phyloP scores from a whole-genome alignment of 495 filamentous ascomycete genomes.

The Pyrenula massariospora region DNA sequence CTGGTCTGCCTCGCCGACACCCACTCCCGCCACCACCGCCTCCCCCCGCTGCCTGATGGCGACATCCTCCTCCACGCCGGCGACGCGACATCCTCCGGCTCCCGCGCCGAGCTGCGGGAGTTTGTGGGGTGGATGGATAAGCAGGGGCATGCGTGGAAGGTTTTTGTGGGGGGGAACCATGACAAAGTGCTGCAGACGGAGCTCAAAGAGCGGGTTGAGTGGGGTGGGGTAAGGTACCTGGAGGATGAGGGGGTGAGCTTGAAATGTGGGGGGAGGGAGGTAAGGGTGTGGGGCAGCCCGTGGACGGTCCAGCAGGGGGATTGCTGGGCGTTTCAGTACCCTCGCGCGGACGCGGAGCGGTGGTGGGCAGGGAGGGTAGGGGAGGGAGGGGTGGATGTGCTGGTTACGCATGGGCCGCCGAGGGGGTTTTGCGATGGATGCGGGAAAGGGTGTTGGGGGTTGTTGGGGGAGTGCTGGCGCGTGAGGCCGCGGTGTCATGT shows the following conservation, averaged over 20 bases:
- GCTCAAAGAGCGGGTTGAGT: slow-evolving; percentile 19
- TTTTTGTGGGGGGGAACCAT: slow-evolving; percentile 65
- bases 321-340: slow-evolving; percentile 40
- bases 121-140: slow-evolving; percentile 53
- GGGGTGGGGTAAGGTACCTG: slow-evolving; percentile 38
- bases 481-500: slow-evolving; percentile 58
- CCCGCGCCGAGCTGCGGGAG: slow-evolving; percentile 41
- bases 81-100: slow-evolving; percentile 57
- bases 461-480: slow-evolving; percentile 53
- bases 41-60: slow-evolving; percentile 45
- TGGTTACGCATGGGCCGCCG: slow-evolving; percentile 58
- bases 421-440: slow-evolving; percentile 51
- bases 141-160: slow-evolving; percentile 51
- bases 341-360: slow-evolving; percentile 9
- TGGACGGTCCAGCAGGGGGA: slow-evolving; percentile 37
- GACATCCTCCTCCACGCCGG: slow-evolving; percentile 71
- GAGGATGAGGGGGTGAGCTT: slow-evolving; percentile 31
- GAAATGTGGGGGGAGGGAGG: slow-evolving; percentile 34
- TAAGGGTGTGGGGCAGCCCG: slow-evolving; percentile 44
- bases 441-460: slow-evolving; percentile 46
- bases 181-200: slow-evolving; percentile 52
- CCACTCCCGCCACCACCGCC: slow-evolving; percentile 57
- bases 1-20: slow-evolving; percentile 75
- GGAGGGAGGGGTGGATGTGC: slow-evolving; percentile 52
- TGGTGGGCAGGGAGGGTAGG: slow-evolving; percentile 34